A percentile compares a stretch with the other conserved stretches of the same genome.
Evolutionary conservation across 495 filamentous ascomycete species (phyloP).

Genomic region (Penicillium canescens): DNA sequence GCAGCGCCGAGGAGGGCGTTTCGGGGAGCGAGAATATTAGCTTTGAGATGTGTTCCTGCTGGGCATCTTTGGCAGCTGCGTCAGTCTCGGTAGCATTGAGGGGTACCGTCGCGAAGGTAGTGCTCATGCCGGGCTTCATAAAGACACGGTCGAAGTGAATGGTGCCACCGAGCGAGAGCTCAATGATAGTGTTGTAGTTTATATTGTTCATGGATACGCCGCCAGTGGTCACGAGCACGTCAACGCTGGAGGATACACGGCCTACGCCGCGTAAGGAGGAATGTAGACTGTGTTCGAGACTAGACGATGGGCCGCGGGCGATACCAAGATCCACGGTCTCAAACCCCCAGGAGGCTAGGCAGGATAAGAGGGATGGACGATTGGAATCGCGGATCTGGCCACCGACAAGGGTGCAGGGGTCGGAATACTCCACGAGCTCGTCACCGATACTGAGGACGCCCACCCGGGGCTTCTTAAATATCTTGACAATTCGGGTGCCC

Average conservation of each 20-base stretch:
- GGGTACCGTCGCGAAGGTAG: slow-evolving; percentile 90
- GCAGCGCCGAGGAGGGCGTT: slow-evolving; percentile 89
- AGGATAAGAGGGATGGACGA: slow-evolving; percentile 78
- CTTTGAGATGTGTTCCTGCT: slow-evolving; percentile 59
- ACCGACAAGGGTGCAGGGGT: slow-evolving; percentile 59
- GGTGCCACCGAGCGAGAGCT: slow-evolving; percentile 82
- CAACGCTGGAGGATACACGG: slow-evolving; percentile 44
- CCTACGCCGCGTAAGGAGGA: slow-evolving; percentile 61
- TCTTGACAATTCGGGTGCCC: slow-evolving; percentile 66
- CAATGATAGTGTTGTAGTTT: slow-evolving; percentile 94
- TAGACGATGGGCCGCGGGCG: slow-evolving; percentile 68
- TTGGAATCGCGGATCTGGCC: slow-evolving; percentile 96
- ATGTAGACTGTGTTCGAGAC: slow-evolving; percentile 76
- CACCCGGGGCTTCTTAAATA: slow-evolving; percentile 75
- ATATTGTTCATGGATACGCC: slow-evolving; percentile 98
- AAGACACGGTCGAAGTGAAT: slow-evolving; percentile 96
- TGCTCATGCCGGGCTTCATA: slow-evolving; percentile 98
- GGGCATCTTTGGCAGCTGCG: slow-evolving; percentile 13
- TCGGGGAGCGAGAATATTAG: slow-evolving; percentile 90
- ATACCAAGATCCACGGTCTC: slow-evolving; percentile 85
- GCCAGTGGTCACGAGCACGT: slow-evolving; percentile 88
- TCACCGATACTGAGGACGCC: slow-evolving; percentile 96
- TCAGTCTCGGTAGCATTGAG: slow-evolving; percentile 38
- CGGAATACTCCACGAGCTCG: slow-evolving; percentile 80
- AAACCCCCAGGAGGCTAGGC: slow-evolving; percentile 71